Base-by-base conservation (phyloP, 2,329 filamentous ascomycete genomes). In the Xylariaceae sp. region DNA sequence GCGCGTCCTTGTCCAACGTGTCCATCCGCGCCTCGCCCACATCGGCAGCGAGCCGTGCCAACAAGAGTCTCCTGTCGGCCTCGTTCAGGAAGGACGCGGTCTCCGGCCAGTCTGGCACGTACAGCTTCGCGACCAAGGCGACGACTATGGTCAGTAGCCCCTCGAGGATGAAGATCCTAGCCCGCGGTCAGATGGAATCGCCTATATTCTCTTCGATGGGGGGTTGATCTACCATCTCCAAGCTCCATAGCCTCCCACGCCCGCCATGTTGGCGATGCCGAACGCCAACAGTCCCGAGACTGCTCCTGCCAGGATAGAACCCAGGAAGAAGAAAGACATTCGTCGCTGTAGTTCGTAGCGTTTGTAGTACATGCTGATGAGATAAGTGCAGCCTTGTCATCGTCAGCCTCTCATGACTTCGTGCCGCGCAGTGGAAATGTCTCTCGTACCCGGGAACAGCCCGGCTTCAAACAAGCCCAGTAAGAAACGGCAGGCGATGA, bases 201-300 rank as follows among this genome's bases (percentile, higher is more conserved):
- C 11, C 11, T 11, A 26, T 6, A 6, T 35, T 12, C 17, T 19
- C 17, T 4, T 18, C 18, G 15, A 9, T 11, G 11, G 3, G 6
- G 19, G 41, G 24, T 31, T 44, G n/a, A n/a, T n/a, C 39, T 37
- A 50, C 53, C 51, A 56, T 30, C 69, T 59, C 71, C 71, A 74
- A 34, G 69, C 71, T 13, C 59, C 59, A 35, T 65, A 66, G 6
- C 67, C 67, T 3, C 63, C 66, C 4, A 71, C 60, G 1, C 73
- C 73, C 37, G 72, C 66, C 69, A 77, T 74, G 55, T 71, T 67
- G 2, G 65, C 66, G 30, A 77, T 74, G 2, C 59, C 72, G 47
- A 65, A 74, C 2, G 74, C 74, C 0, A 78, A 57, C 15, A 78
- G 56, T 0, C 74, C 74, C 2, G 67, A 68, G 36, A 78, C 72